phyloP scores from a whole-genome alignment of 2,329 filamentous ascomycete species.

The Alternaria alternata region DNA sequence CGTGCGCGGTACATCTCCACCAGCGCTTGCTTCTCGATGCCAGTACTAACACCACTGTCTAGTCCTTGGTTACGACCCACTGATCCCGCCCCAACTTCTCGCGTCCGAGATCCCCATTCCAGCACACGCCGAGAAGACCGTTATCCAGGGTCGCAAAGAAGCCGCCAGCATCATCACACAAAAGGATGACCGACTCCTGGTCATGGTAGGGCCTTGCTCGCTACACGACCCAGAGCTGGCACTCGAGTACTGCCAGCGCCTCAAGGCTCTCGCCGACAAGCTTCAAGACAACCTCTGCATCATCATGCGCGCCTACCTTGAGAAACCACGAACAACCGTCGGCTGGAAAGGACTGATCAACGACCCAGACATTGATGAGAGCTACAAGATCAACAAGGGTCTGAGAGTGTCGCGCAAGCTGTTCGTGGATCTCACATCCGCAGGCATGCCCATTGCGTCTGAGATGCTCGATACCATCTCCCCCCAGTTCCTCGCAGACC shows the following conservation, averaged over 20 bases:
- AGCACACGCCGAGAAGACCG: conserved; percentile 68
- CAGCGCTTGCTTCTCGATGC: not conserved
- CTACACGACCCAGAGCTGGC: conserved; percentile 93
- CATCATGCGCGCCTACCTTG: conserved; percentile 98
- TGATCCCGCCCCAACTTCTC: conserved; percentile 88
- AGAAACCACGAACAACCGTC: conserved; percentile 97
- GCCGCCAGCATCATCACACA: conserved; percentile 79
- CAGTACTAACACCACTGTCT: conserved; percentile 22
- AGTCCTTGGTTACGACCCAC: conserved; percentile 94
- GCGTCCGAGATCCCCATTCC: conserved; percentile 80
- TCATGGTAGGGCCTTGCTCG: conserved; percentile 94
- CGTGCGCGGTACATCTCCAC: conserved; percentile 57
- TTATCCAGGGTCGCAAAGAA: conserved; percentile 74
- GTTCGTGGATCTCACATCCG: conserved; percentile 86
- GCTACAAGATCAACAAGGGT: conserved; percentile 99
- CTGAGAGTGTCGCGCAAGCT: conserved; percentile 90
- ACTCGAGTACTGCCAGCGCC: conserved; percentile 83
- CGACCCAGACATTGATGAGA: conserved; percentile 96
- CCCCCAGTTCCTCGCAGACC: conserved; percentile 94
- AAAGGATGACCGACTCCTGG: conserved; percentile 84
- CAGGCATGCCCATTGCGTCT: conserved; percentile 92
- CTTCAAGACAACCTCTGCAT: conserved; percentile 85
- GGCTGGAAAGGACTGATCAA: conserved; percentile 99
- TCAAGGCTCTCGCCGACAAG: conserved; percentile 80
- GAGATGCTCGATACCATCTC: conserved; percentile 99